phyloP scores from a whole-genome alignment of 192 early-diverging fungal species.

The Ambispora gerdemannii region DNA sequence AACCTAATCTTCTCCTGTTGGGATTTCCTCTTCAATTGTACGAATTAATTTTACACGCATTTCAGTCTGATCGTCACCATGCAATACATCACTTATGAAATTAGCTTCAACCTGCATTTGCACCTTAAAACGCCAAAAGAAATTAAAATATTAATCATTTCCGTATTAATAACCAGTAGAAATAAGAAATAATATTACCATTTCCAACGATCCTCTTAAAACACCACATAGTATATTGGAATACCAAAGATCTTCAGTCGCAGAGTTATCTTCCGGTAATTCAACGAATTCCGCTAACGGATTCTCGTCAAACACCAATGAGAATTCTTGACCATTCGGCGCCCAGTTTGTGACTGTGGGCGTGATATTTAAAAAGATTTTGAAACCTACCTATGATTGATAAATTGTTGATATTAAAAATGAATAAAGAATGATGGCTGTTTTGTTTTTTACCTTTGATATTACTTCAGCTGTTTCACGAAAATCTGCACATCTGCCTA shows the following conservation, averaged over 20 bases:
- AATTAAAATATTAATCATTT: constrained; percentile 10
- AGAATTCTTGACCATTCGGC: constrained; percentile 83
- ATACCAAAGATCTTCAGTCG: constrained; percentile 84
- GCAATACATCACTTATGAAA: constrained; percentile 81
- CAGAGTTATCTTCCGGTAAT: constrained; percentile 70
- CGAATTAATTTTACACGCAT: constrained; percentile 87
- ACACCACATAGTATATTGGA: constrained; percentile 95
- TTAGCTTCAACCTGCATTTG: constrained; percentile 86
- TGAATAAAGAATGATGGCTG: neutral
- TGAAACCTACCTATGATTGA: constrained; percentile 76
- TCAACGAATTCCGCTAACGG: constrained; percentile 98
- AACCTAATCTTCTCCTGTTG: constrained; percentile 77
- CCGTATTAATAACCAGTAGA: neutral
- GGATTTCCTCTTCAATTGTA: constrained; percentile 93
- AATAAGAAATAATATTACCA: constrained; percentile 56
- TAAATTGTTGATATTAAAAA: neutral
- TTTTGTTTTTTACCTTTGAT: constrained; percentile 67
- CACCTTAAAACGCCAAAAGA: constrained; percentile 37
- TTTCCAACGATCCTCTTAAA: constrained; percentile 90
- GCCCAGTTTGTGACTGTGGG: constrained; percentile 83
- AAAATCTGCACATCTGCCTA: constrained; percentile 84
- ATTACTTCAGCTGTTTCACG: constrained; percentile 90
- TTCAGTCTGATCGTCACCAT: constrained; percentile 88
- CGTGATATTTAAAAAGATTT: constrained; percentile 89
- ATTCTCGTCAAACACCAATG: constrained; percentile 92